A percentile compares a stretch with the other conserved stretches of the same genome.
Conservation (phyloP, 1,139 yeast genomes). For the Nakaseomyces bracarensis region DNA sequence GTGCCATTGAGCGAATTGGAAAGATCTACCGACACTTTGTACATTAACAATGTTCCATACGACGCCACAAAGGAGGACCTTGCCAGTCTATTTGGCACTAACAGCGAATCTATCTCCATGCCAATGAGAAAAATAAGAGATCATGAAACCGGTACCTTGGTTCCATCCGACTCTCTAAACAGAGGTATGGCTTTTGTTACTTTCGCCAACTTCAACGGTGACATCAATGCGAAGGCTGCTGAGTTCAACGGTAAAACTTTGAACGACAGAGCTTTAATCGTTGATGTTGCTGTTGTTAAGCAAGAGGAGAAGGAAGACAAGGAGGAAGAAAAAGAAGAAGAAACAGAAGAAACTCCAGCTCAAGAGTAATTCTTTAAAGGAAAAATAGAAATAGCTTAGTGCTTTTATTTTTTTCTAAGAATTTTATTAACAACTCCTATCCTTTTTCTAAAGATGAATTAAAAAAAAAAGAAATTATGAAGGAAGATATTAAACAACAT, state of each 20-base stretch:
- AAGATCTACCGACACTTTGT: conserved; percentile 30
- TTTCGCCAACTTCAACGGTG: conserved; percentile 19
- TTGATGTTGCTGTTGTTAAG: conserved; percentile 31
- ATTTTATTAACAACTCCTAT: too few relatives aligned
- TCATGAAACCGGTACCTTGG: conserved; percentile 22
- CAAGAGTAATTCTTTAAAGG: neutral
- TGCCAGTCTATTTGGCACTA: conserved; percentile 28
- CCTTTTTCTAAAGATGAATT: too few relatives aligned
- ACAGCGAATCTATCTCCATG: conserved; percentile 24
- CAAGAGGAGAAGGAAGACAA: conserved; percentile 20
- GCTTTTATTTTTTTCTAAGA: neutral
- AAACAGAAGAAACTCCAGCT: conserved; percentile 3
- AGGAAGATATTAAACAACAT: too few relatives aligned
- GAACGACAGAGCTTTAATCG: conserved; percentile 27
- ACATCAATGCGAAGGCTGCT: conserved; percentile 24
- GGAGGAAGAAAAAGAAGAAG: conserved; percentile 10
- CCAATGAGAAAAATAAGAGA: conserved; percentile 32
- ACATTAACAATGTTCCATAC: conserved; percentile 31
- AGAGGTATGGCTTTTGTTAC: conserved; percentile 33
- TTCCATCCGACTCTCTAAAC: conserved; percentile 27
- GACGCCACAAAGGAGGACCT: conserved; percentile 29
- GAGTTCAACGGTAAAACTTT: conserved; percentile 29
- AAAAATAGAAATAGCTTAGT: neutral
- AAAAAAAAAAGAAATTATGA: too few relatives aligned
- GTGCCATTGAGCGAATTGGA: conserved; percentile 31